Base-by-base conservation (phyloP, 2,329 filamentous ascomycete genomes). In the Allantophomopsis lycopodina region DNA sequence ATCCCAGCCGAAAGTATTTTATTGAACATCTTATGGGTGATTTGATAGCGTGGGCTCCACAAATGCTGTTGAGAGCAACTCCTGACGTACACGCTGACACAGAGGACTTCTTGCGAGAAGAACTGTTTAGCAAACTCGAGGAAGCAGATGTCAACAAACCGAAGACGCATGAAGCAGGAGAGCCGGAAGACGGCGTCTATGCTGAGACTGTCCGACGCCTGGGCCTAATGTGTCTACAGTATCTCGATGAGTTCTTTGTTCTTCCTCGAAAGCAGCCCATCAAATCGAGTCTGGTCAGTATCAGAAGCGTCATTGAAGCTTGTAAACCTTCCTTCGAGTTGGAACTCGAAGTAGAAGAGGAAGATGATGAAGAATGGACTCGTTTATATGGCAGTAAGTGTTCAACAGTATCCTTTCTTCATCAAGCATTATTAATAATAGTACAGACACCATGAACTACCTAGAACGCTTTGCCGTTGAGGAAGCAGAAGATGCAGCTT, bases 401-500 rank as follows among this genome's bases (percentile, higher is more conserved):
- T 31, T 50, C 54, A 40, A 48, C 51, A 47, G 21, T 31, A 18
- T n/a, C 16, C 31, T 30, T 14, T 20, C 38, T 32, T 7, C 15
- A 36, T 13, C 23, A 16, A 23, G 15, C 32, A 7, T 33, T 7
- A 21, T 40, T 50, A 41, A 51, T 41, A 18, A 39, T 21, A 14
- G 15, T 40, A 8, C 40, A 59, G 57, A 37, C 36, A 45, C 54
- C 18, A 31, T 56, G 32, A 39, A 46, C 11, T 39, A 44, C 16
- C 35, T 61, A 18, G 51, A 51, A 33, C 54, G 50, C 30, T 43
- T 46, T 14, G 53, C 47, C 31, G 52, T 60, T 15, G 56, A 59
- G 13, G 58, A 61, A 45, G 50, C 49, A 20, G 58, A 60, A 35
- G 57, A 60, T 42, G 56, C 55, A 38, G 53, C 48, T 33, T 61